phyloP scores from a whole-genome alignment of 2,329 filamentous ascomycete genomes.

The Colletotrichum somersetense region DNA sequence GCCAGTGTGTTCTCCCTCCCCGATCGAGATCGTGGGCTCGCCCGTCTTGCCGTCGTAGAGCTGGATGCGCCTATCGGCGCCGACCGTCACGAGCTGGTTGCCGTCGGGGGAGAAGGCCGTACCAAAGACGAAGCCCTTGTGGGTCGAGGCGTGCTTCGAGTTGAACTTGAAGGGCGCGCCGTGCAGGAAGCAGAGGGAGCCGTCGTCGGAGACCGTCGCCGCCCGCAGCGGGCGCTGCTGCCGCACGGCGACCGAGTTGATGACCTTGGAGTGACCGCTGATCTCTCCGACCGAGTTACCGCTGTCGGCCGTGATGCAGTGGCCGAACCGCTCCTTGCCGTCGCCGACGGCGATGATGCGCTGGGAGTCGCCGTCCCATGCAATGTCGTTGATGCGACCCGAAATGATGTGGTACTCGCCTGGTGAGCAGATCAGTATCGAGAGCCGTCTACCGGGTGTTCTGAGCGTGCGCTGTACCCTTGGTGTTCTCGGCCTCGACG shows the following conservation, averaged over 20 bases:
- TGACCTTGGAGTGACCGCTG: conserved; percentile 87
- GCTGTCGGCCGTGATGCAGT: conserved; percentile 94
- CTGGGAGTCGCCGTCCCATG: conserved; percentile 97
- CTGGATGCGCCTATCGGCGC: conserved; percentile 92
- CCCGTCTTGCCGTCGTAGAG: conserved; percentile 97
- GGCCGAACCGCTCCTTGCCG: conserved; percentile 91
- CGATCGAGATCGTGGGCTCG: conserved; percentile 81
- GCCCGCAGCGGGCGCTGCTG: conserved; percentile 92
- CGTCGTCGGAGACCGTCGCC: conserved; percentile 91
- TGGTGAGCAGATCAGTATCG: conserved; percentile 44
- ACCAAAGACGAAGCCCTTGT: conserved; percentile 90
- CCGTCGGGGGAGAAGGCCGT: conserved; percentile 93
- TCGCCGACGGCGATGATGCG: conserved; percentile 96
- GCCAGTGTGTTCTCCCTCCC: conserved; percentile 87
- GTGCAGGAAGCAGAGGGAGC: conserved; percentile 90
- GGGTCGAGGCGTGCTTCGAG: conserved; percentile 80
- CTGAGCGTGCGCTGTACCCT: conserved; percentile 62
- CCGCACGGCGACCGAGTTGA: conserved; percentile 92
- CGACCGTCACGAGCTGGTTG: conserved; percentile 83
- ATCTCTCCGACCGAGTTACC: conserved; percentile 97
- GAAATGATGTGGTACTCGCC: conserved; percentile 95
- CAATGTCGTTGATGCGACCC: conserved; percentile 94
- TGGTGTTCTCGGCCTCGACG: conserved; percentile 85
- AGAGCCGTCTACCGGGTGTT: neutral
- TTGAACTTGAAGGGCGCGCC: conserved; percentile 97